Evolutionary conservation across 2,329 filamentous ascomycete genomes (phyloP), one percentile per base, ranked within the genome.

Genomic region (Tolypocladium ophioglossoides): DNA sequence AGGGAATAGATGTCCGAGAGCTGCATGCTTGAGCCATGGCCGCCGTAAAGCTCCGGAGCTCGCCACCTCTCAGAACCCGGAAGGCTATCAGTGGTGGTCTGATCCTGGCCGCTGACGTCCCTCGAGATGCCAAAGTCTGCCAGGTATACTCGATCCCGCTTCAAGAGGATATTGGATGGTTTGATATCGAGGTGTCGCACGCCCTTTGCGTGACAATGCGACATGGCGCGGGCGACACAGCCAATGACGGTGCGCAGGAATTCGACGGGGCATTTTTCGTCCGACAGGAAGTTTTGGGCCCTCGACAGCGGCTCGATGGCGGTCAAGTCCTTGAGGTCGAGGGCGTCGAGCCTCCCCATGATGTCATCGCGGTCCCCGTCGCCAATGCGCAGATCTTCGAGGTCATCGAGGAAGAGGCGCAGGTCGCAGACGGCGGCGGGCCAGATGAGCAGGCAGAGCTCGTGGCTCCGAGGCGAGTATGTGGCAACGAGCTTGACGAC

Each of bases 71-170:
- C 67, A 0, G 75, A 75, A 1, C 72, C 73, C 4, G 70, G 70
- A 11, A 64, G 54, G 0, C 70, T 71, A 34, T 70, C 68, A 0
- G 74, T 77, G 53, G 70, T 74, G 8, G 73, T 76, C 50, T 74
- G 68, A 11, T 76, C 74, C 27, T 70, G 68, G 44, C 70, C 71
- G 50, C 70, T 71, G 16, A 78, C 73, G 50, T 78, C 74, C 52
- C 70, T 66, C 14, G 76, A 73, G 27, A 78, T 76, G 38, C 74
- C 75, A 63, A 78, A 78, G 59, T 78, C 75, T 24, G 74, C 72
- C 16, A 77, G 65, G 55, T 77, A 77, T 10, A 78, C 74, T 10
- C 72, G 67, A 7, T 70, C 70, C 1, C 73, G 67, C 54, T 69
- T 72, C 9, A 77, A 64, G 2, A 78, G 66, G 51, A 77, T 76